A percentile compares a stretch with the other conserved stretches of the same genome.
These are phyloP conservation scores for Ampelomyces quisqualis DNA, from an alignment of 2,329 filamentous ascomycete genomes.

Conservation along the genomic window DNA sequence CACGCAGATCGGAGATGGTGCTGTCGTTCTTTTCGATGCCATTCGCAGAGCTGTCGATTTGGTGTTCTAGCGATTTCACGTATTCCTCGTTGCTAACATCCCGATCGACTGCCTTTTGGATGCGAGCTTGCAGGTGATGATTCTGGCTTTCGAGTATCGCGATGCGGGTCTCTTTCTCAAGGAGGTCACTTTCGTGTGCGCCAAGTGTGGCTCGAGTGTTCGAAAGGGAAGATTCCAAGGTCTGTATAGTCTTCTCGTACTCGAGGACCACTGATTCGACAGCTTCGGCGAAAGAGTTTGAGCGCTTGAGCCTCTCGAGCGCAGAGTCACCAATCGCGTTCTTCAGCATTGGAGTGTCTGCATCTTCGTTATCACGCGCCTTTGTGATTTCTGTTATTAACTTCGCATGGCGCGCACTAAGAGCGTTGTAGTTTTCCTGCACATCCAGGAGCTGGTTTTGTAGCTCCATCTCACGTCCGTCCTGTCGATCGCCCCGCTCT, in stretches of 20 bases:
- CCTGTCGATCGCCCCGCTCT: constrained; percentile 75
- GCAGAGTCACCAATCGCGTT: constrained; percentile 73
- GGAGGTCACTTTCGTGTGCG: constrained; percentile 77
- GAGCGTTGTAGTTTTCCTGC: constrained; percentile 90
- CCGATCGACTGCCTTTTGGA: constrained; percentile 92
- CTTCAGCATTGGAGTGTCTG: constrained; percentile 60
- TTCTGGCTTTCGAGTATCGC: constrained; percentile 93
- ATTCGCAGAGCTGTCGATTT: constrained; percentile 84
- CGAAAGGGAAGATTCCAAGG: constrained; percentile 84
- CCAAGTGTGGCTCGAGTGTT: constrained; percentile 83
- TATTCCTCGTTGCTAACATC: constrained; percentile 92
- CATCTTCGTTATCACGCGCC: constrained; percentile 65
- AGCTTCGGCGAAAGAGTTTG: constrained; percentile 92
- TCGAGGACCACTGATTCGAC: constrained; percentile 95
- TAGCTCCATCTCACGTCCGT: constrained; percentile 82
- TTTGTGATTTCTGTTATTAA: constrained; percentile 91
- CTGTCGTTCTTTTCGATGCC: constrained; percentile 91
- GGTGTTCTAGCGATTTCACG: constrained; percentile 84
- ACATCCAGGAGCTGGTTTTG: constrained; percentile 91
- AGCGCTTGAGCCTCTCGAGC: constrained; percentile 85
- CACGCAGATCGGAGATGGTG: constrained; percentile 82
- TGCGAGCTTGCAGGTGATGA: constrained; percentile 78
- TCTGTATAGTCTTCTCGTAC: constrained; percentile 98
- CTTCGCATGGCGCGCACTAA: constrained; percentile 92
- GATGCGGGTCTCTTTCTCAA: constrained; percentile 92